phyloP scores from a whole-genome alignment of 257 asterid genomes.

The Penstemon newberryi region DNA sequence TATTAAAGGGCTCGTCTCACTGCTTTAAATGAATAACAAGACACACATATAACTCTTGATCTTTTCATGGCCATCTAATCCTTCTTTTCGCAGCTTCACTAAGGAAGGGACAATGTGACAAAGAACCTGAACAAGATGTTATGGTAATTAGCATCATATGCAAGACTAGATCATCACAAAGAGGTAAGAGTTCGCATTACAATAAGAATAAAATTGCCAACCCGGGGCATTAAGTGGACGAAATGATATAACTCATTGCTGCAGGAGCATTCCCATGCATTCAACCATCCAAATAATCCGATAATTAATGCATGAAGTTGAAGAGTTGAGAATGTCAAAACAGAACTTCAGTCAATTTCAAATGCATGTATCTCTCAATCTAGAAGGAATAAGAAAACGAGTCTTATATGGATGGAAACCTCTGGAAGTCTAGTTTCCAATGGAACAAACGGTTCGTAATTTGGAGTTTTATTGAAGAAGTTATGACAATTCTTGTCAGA shows the following conservation, averaged over 20 bases:
- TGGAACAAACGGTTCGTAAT: no score
- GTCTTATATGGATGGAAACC: no score
- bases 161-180: slow-evolving; percentile 21
- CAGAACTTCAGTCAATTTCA: no score
- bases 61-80: slow-evolving; percentile 98
- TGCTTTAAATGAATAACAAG: slow-evolving; percentile 72
- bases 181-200: not conserved
- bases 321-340: no score
- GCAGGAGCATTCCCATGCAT: no score
- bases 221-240: not conserved
- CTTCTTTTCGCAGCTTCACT: slow-evolving; percentile 98
- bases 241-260: not conserved
- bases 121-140: slow-evolving; percentile 58
- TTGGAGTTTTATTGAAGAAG: no score
- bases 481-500: no score
- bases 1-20: slow-evolving; percentile 56
- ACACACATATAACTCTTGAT: slow-evolving; percentile 99
- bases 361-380: no score
- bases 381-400: no score
- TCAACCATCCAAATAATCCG: no score
- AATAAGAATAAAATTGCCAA: slow-evolving; percentile 1
- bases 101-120: slow-evolving; percentile 86
- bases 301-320: no score
- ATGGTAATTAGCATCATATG: slow-evolving; percentile 17
- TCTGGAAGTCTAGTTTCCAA: no score